Base-by-base conservation (phyloP, 805 yeast genomes). In the Tetrapisispora arboricola region DNA sequence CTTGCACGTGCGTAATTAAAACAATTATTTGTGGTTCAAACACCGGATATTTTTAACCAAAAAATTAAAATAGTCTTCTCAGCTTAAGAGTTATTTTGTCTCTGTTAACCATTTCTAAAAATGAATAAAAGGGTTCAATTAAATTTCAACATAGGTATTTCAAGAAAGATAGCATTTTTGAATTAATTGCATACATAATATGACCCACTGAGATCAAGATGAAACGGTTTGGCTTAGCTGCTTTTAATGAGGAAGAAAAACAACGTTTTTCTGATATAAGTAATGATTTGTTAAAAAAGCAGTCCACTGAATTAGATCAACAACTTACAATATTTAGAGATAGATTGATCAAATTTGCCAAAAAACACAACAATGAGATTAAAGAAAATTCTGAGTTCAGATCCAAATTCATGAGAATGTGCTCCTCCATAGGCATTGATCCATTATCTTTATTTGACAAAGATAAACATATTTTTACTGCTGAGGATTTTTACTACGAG, bases 361-460 rank as follows among this genome's bases (percentile, higher is more conserved):
- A 66, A 31, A 80, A 78, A 18, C 86, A 87, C 55, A 77, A 79
- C 10, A 68, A 69, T 7, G 86, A 82, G 48, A 78, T 88, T 33
- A 63, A 73, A 39, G 68, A 67, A 36, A 80, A 84, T 55, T 70
- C 79, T 0, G 75, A 75, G 42, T 73, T 86, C 51, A 66, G 94
- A 24, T 64, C 71, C 22, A 80, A 84, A 54, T 85, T 87, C 58
- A 76, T 84, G 28, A 72, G 73, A 44, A 78, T 88, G 65, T 86
- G 95, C 53, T 66, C 72, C 4, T 74, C 79, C 49, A 78, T 87
- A 22, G 96, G 96, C 1, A 79, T 87, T 16, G 96, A 88, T 57
- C 92, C 95, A 0, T 58, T 88, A 21, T 40, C 58, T 44, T 42
- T 64, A n/a, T 63, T 61, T 42, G 58, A 60, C 32, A 57, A 57